Evolutionary conservation across 129 eudicot species (phyloP).

Genomic region (Tagetes erecta): DNA sequence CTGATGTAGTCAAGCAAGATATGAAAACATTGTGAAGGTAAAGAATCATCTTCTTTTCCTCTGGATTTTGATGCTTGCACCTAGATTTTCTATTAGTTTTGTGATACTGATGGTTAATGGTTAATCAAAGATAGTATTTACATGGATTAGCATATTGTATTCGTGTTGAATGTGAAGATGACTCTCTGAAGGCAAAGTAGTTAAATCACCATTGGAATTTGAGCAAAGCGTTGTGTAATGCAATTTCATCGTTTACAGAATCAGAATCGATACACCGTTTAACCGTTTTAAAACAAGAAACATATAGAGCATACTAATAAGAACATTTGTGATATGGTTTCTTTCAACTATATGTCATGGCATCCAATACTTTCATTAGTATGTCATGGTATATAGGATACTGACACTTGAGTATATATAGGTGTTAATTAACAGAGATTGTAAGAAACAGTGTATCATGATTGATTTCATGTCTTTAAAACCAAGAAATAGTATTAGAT

Average conservation of each 20-base stretch:
- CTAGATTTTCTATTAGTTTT: neutral
- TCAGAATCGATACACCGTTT: too few relatives aligned
- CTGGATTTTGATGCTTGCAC: conserved; percentile 7
- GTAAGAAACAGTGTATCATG: too few relatives aligned
- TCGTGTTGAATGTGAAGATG: neutral
- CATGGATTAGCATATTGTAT: too few relatives aligned
- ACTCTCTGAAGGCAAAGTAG: neutral
- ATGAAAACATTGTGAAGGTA: conserved; percentile 11
- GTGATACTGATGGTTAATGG: neutral
- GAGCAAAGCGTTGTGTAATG: neutral
- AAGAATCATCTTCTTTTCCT: conserved; percentile 4
- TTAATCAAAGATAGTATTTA: neutral
- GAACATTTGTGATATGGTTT: neutral
- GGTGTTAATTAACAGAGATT: too few relatives aligned
- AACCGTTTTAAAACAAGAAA: too few relatives aligned
- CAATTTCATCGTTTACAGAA: too few relatives aligned
- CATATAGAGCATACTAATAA: neutral
- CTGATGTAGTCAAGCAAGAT: conserved; percentile 20
- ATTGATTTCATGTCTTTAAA: too few relatives aligned
- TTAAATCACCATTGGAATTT: neutral
- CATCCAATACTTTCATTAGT: too few relatives aligned
- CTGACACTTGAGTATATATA: too few relatives aligned
- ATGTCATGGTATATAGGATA: too few relatives aligned
- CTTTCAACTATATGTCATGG: neutral
- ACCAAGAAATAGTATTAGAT: too few relatives aligned